A percentile compares a stretch with the other conserved stretches of the same genome.
Evolutionary conservation across 345 rosid species (phyloP).

Genomic region (Gossypium rotundifolium): DNA sequence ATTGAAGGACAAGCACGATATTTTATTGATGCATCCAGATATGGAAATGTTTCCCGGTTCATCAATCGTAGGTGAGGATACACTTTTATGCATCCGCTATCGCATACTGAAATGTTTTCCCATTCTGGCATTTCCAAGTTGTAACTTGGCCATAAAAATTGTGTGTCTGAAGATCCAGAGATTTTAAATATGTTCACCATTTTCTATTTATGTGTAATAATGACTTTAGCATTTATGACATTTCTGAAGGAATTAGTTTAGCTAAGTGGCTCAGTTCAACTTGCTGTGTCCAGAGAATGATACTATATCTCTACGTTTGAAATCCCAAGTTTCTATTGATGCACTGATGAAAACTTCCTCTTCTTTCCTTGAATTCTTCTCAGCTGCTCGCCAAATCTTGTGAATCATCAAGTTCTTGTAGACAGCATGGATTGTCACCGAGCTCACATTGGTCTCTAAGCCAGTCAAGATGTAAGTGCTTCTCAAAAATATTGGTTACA

Average conservation of each 20-base stretch:
- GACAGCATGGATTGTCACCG: conserved; percentile 80
- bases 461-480: conserved; percentile 77
- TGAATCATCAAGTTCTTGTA: conserved; percentile 72
- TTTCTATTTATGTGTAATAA: neutral
- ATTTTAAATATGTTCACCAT: neutral
- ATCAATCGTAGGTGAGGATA: conserved; percentile 83
- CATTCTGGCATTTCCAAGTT: neutral
- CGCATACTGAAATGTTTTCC: neutral
- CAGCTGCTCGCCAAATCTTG: conserved; percentile 91
- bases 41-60: conserved; percentile 84
- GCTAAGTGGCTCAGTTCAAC: neutral
- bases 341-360: neutral
- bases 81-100: neutral
- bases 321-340: neutral
- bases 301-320: conserved; percentile 5
- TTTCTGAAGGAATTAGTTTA: neutral
- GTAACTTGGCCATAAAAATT: conserved; percentile 5
- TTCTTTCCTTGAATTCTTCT: conserved; percentile 12
- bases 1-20: conserved; percentile 53
- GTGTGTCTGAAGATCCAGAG: neutral
- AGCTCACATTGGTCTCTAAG: conserved; percentile 85
- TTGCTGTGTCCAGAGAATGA: neutral
- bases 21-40: conserved; percentile 71
- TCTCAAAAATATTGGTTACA: neutral
- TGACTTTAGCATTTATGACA: neutral